A percentile compares a stretch with the other conserved stretches of the same genome.
Evolutionary conservation across 768 basidiomycete species (phyloP).

Genomic region (Tricholoma furcatifolium): DNA sequence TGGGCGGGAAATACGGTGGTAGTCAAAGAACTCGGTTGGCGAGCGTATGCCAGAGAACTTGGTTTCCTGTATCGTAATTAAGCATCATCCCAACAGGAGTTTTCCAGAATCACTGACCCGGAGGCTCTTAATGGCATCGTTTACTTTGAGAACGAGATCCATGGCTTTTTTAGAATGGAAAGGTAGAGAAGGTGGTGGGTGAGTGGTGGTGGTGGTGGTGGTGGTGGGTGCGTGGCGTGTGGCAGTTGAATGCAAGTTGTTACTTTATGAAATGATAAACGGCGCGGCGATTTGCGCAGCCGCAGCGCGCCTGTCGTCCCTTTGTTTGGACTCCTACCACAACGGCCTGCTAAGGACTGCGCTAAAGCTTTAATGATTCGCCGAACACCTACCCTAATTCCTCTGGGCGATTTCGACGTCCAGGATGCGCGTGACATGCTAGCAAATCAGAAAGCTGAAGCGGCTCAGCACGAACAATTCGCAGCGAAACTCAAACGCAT

Average conservation of each 20-base stretch:
- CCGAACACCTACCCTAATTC: conserved; percentile 72
- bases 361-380: conserved; percentile 57
- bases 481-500: conserved; percentile 45
- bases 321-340: conserved; percentile 19
- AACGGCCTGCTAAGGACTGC: conserved; percentile 7
- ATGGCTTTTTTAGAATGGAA: conserved; percentile 35
- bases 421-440: conserved; percentile 72
- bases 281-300: conserved; percentile 10
- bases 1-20: conserved; percentile 80
- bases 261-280: not conserved
- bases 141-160: conserved; percentile 65
- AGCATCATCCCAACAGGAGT: not conserved
- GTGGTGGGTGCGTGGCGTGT: conserved; percentile 7
- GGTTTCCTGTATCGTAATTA: conserved; percentile 55
- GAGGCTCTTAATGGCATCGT: conserved; percentile 67
- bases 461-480: conserved; percentile 37
- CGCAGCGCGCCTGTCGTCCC: conserved; percentile 14
- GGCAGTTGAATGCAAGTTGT: conserved; percentile 8
- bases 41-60: conserved; percentile 73
- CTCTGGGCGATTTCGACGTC: conserved; percentile 74
- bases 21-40: conserved; percentile 79
- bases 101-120: conserved; percentile 44
- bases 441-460: conserved; percentile 44
- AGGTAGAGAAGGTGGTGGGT: conserved; percentile 10
- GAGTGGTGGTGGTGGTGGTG: conserved; percentile 11